phyloP scores from a whole-genome alignment of 352 stramenopile species.

The Proteromonas lacertae region DNA sequence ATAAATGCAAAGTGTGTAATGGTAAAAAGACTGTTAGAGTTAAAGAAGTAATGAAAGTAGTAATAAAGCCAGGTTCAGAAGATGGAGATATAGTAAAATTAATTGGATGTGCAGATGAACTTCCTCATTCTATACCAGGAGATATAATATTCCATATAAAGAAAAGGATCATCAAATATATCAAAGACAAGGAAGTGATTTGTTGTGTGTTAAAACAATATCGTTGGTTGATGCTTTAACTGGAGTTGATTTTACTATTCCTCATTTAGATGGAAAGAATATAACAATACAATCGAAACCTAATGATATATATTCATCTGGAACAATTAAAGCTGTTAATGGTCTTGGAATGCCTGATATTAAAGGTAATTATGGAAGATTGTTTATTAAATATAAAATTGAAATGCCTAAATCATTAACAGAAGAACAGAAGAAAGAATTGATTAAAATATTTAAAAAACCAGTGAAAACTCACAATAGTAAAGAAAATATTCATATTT shows the following conservation, averaged over 20 bases:
- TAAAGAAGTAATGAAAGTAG: conserved; percentile 84
- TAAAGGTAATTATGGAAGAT: too few relatives aligned
- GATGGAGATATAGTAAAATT: conserved; percentile 88
- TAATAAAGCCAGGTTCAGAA: conserved; percentile 88
- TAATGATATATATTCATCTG: too few relatives aligned
- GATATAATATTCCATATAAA: conserved; percentile 92
- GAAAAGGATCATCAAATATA: conserved; percentile 78
- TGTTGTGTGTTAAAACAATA: conserved; percentile 76
- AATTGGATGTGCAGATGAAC: conserved; percentile 67
- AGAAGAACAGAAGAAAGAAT: too few relatives aligned
- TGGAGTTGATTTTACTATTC: conserved; percentile 23
- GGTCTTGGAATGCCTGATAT: too few relatives aligned
- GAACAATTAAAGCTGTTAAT: too few relatives aligned
- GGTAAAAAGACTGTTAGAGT: conserved; percentile 74
- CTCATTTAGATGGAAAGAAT: conserved; percentile 24
- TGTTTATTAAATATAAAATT: too few relatives aligned
- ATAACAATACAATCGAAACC: too few relatives aligned
- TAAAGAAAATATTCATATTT: too few relatives aligned
- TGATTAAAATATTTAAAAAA: too few relatives aligned
- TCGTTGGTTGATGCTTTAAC: conserved; percentile 62
- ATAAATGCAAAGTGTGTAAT: conserved; percentile 58
- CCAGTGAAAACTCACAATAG: too few relatives aligned
- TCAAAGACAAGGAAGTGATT: conserved; percentile 73
- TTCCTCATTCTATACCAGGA: conserved; percentile 38
- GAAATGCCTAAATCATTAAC: too few relatives aligned